Conservation (phyloP, 306 rosid genomes). For the Cucurbita ficifolia region DNA sequence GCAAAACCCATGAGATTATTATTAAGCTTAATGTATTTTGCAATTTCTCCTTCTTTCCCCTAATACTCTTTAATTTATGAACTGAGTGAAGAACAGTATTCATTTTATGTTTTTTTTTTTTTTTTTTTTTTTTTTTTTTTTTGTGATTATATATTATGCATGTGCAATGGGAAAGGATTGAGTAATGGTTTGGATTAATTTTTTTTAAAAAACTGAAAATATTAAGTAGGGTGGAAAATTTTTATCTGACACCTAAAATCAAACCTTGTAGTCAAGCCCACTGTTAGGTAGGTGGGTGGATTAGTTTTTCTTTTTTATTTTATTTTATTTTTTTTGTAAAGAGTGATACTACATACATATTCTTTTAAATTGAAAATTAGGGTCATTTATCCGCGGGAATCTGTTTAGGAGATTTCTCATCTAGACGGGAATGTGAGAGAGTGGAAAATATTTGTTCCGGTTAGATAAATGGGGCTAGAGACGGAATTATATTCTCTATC, state of each 20-base stretch:
- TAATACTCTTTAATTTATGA: background rate
- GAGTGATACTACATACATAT: no score
- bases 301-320: no score
- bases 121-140: no score
- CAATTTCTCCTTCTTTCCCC: background rate
- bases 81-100: background rate
- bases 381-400: no score
- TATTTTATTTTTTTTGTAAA: no score
- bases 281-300: background rate
- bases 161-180: background rate
- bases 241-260: background rate
- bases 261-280: background rate
- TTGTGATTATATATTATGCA: no score
- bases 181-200: background rate
- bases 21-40: background rate
- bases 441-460: no score
- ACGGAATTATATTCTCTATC: no score
- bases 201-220: background rate
- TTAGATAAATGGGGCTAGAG: no score
- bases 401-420: no score
- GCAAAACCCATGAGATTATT: conserved; percentile 2
- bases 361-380: no score
- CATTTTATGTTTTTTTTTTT: background rate
- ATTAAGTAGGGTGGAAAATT: background rate
- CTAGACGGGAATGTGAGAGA: no score